Evolutionary conservation across 176 grass and related monocot species (phyloP), one percentile per base, ranked within the genome.

Genomic region (Pharus latifolius): DNA sequence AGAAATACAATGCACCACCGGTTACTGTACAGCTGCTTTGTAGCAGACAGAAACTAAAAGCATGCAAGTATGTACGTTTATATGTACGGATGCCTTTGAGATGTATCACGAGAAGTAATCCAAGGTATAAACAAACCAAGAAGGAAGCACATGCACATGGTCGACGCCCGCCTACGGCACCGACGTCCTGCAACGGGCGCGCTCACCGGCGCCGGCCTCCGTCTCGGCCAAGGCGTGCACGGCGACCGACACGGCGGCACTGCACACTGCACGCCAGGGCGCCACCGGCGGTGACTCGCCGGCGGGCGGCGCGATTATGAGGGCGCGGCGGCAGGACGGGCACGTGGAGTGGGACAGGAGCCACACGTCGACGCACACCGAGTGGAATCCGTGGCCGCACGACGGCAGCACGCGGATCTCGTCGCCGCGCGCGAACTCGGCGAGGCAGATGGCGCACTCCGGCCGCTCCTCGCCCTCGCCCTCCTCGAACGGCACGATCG

Each of bases 381-480:
- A 78, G 52, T 99, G 95, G 85, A 99, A 99, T 6, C 80, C 75
- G 57, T 99, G 90, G 29, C 48, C 53, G 84, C 95, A 99, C 25
- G 55, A 76, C 60, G 90, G 95, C 33, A 99, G 76, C 63, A 86
- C 74, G 53, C 95, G 84, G 42, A 99, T 75, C 64, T 67, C 80
- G 46, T 99, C 87, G n/a, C 90, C 95, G 20, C 69, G 13, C 1
- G 82, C 55, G 76, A 99, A 99, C 32, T 74, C 79, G 5, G 76
- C 73, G 34, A 99, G 79, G 77, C 95, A 99, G 61, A 99, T 99
- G 51, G 72, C 81, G 82, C 95, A 94, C 63, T 99, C 95, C 15
- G 80, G 57, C 38, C 49, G 56, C 58, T 78, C 69, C 18, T 7
- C 18, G 1, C 2, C 66, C 15, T 1, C 3, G 1, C 2, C 60